Evolutionary conservation across 306 rosid genomes (phyloP), one percentile per base, ranked within the genome.

Genomic region (Astragalus membranaceus): DNA sequence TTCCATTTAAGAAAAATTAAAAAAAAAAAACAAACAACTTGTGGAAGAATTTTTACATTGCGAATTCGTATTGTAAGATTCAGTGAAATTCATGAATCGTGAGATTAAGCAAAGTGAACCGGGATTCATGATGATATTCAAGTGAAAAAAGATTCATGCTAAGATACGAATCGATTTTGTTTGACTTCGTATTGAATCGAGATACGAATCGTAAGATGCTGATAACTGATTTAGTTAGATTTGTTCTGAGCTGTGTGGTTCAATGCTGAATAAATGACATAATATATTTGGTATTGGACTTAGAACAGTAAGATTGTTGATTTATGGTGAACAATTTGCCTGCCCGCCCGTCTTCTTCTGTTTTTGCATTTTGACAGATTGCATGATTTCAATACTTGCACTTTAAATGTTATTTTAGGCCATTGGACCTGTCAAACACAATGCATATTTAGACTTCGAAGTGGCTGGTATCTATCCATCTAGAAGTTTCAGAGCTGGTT

Each of bases 371-470:
- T 63, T 42, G 55, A 52, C 39, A 51, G 33, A 75, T 37, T 35
- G 52, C 35, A 46, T 8, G 53, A 67, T 52, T 52, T 61, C 26
- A 42, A 42, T 59, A 67, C 72, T 60, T 62, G 36, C 54, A 7
- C 35, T 73, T 68, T 49, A 44, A 54, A 61, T 77, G 51, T 76
- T 84, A 66, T 72, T 78, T 64, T 59, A 88, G 96, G 92, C 82
- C 32, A 55, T 81, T 64, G 87, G 85, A 78, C 56, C 76, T 10
- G 76, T 77, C 32, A 79, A 80, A 70, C 74, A 66, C 78, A 78
- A 74, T 70, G 53, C 63, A n/a, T 75, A 70, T 67, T 51, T 82
- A 16, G 94, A 88, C 51, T 79, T 81, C 3, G 94, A 88, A 58
- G 67, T 67, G 59, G 61, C 69, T 58, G 75, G 79, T 16, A 84